phyloP scores from a whole-genome alignment of 345 rosid genomes.

The Lenwebbia sp. region DNA sequence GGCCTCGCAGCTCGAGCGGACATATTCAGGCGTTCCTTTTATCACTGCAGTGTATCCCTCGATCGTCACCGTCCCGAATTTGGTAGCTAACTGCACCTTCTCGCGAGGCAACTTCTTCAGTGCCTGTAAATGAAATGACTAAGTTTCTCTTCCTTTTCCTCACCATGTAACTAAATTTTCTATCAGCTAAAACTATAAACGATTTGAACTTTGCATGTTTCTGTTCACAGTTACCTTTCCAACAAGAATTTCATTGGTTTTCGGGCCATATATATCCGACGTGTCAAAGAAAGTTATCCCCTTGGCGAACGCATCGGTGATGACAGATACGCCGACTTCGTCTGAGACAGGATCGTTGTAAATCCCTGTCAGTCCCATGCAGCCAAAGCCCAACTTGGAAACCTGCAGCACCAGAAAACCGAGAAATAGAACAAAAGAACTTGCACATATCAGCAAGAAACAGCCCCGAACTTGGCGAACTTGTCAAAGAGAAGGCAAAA shows the following conservation, averaged over 20 bases:
- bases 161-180: background rate
- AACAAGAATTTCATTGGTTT: slow-evolving; percentile 1
- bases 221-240: background rate
- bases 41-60: background rate
- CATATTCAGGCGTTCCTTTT: slow-evolving; percentile 15
- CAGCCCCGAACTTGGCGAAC: background rate
- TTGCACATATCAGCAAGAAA: background rate
- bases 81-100: slow-evolving; percentile 17
- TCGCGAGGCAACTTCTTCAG: slow-evolving; percentile 18
- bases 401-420: background rate
- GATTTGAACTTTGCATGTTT: background rate
- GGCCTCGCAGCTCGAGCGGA: slow-evolving; percentile 12
- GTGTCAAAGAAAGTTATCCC: slow-evolving; percentile 9
- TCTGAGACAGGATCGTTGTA: slow-evolving; percentile 4
- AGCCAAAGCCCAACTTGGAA: slow-evolving; percentile 5
- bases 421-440: background rate
- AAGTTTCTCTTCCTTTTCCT: background rate
- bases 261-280: background rate
- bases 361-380: slow-evolving; percentile 1
- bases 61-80: slow-evolving; percentile 5
- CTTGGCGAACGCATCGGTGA: background rate
- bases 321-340: background rate
- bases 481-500: background rate
- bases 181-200: background rate
- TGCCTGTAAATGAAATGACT: slow-evolving; percentile 1